These are phyloP conservation scores for Pilobolus umbonatus DNA, from an alignment of 192 early-diverging fungal species.

Conservation along the genomic window DNA sequence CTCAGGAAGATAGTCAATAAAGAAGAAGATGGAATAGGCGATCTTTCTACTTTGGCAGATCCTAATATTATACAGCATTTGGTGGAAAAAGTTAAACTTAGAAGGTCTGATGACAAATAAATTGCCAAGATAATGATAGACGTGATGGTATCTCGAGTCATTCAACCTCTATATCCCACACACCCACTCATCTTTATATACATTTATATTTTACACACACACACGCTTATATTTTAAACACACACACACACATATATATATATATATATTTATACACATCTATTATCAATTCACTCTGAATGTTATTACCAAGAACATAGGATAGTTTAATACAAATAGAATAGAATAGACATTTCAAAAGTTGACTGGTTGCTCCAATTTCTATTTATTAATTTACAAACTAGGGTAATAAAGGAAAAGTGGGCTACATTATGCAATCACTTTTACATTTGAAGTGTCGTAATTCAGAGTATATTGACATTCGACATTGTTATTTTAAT, in stretches of 20 bases:
- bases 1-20: constrained; percentile 88
- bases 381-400: constrained; percentile 1
- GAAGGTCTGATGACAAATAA: too few species aligned
- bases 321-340: not conserved
- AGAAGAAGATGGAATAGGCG: constrained; percentile 82
- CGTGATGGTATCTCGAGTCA: not conserved
- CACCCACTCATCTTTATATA: not conserved
- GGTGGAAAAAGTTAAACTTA: not conserved
- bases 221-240: not conserved
- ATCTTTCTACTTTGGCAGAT: constrained; percentile 84
- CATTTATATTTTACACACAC: not conserved
- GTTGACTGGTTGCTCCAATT: not conserved
- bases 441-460: constrained; percentile 1
- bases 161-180: not conserved
- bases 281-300: not conserved
- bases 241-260: not conserved
- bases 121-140: not conserved
- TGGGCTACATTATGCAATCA: constrained; percentile 7
- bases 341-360: not conserved
- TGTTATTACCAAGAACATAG: not conserved
- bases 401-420: constrained; percentile 5
- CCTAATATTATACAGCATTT: constrained; percentile 6
- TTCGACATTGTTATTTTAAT: constrained; percentile 22
- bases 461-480: not conserved
- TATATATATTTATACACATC: not conserved